Conservation (phyloP, 495 filamentous ascomycete genomes). For the Aspergillus nanangensis region DNA sequence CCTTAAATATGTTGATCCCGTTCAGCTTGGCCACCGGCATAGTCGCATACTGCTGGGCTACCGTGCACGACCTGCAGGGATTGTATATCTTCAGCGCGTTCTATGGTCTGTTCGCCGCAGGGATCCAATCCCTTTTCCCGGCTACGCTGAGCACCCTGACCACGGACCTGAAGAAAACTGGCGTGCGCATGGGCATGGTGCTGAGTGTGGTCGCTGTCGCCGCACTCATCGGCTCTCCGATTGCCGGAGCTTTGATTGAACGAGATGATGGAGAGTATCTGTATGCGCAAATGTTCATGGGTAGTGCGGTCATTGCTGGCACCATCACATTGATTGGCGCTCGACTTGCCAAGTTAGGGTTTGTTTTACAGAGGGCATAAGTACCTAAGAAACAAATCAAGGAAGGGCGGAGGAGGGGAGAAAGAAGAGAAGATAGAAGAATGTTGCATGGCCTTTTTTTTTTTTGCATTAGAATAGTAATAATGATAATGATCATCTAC, state of each 20-base stretch:
- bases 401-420: background rate
- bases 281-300: constrained; percentile 54
- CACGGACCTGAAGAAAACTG: constrained; percentile 61
- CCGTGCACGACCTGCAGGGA: constrained; percentile 41
- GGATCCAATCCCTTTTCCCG: constrained; percentile 65
- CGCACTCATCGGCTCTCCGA: constrained; percentile 67
- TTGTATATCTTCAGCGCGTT: constrained; percentile 60
- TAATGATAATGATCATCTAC: no score
- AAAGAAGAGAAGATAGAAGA: background rate
- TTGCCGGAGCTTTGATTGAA: constrained; percentile 61
- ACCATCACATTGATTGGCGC: constrained; percentile 40
- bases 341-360: constrained; percentile 39
- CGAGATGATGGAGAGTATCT: constrained; percentile 46
- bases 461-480: no score
- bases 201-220: constrained; percentile 73
- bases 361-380: constrained; percentile 23
- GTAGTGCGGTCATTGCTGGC: constrained; percentile 45
- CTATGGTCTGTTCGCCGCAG: constrained; percentile 58
- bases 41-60: constrained; percentile 59
- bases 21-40: constrained; percentile 47
- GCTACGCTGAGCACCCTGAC: constrained; percentile 57
- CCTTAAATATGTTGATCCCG: constrained; percentile 58
- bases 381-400: background rate
- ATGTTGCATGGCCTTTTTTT: no score
- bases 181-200: constrained; percentile 75